These are phyloP conservation scores for Vaccinium darrowii DNA, from an alignment of 148 eudicot genomes.

Conservation along the genomic window DNA sequence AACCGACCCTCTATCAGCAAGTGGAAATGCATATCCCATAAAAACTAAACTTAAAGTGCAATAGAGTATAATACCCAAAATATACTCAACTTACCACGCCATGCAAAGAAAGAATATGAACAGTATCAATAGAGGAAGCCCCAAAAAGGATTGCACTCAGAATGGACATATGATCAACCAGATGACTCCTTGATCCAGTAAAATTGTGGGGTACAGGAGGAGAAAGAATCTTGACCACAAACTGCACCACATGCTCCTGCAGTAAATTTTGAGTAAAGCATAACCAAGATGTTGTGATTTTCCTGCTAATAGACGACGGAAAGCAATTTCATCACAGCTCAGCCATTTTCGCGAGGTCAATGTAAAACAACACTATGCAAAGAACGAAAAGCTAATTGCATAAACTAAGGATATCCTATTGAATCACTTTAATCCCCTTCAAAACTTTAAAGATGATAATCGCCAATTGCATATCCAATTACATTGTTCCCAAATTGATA, in stretches of 20 bases:
- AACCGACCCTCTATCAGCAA: background rate
- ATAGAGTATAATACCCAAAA: background rate
- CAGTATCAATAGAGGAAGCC: constrained; percentile 29
- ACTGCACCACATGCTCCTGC: constrained; percentile 34
- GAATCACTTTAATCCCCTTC: background rate
- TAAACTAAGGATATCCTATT: background rate
- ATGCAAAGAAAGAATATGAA: constrained; percentile 33
- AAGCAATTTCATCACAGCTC: background rate
- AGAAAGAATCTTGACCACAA: constrained; percentile 31
- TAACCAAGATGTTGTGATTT: background rate
- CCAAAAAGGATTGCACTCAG: constrained; percentile 29
- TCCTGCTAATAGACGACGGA: background rate
- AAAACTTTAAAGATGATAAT: background rate
- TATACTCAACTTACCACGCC: constrained; percentile 28
- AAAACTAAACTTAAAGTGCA: background rate
- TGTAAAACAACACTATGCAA: background rate
- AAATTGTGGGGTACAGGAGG: constrained; percentile 25
- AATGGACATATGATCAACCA: constrained; percentile 24
- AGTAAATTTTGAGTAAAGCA: background rate
- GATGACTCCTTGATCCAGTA: constrained; percentile 19
- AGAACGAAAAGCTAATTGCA: constrained; percentile 2
- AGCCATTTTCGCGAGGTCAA: constrained; percentile 1
- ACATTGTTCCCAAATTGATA: background rate
- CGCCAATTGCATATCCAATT: too few species aligned
- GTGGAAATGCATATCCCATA: background rate